phyloP scores from a whole-genome alignment of 768 basidiomycete genomes.

The Amyloporia xantha region DNA sequence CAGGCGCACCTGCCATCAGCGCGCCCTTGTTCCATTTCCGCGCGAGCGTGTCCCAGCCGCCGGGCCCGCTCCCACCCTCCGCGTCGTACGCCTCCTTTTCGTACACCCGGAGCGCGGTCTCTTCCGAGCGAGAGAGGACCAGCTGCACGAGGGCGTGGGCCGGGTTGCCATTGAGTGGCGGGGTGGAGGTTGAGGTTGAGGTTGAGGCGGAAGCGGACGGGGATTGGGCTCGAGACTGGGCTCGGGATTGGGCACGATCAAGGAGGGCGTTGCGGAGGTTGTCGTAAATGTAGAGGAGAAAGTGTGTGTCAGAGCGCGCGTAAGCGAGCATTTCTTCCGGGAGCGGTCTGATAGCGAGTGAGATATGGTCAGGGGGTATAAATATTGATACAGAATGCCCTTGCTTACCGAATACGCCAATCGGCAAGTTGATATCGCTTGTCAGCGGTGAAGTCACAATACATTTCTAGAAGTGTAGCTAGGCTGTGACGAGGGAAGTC shows the following conservation, averaged over 20 bases:
- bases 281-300: constrained; percentile 89
- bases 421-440: constrained; percentile 97
- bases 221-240: constrained; percentile 35
- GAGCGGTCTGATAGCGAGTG: constrained; percentile 59
- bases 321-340: constrained; percentile 87
- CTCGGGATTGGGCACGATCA: constrained; percentile 46
- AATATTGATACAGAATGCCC: neutral
- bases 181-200: constrained; percentile 11
- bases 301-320: constrained; percentile 95
- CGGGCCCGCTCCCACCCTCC: constrained; percentile 53
- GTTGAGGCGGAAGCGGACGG: constrained; percentile 23
- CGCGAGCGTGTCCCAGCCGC: constrained; percentile 74
- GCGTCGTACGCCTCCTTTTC: constrained; percentile 65
- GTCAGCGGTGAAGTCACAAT: constrained; percentile 85
- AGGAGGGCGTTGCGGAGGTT: constrained; percentile 81
- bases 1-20: constrained; percentile 33
- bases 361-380: too few species aligned
- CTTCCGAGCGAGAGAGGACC: constrained; percentile 65
- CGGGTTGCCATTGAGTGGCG: constrained; percentile 7
- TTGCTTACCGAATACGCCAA: constrained; percentile 83
- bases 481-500: constrained; percentile 83
- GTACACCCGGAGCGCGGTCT: constrained; percentile 71
- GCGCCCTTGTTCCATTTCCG: constrained; percentile 76
- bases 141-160: constrained; percentile 44
- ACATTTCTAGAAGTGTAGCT: constrained; percentile 78